Base-by-base conservation (phyloP, 768 basidiomycete genomes). In the Naganishia onofrii region DNA sequence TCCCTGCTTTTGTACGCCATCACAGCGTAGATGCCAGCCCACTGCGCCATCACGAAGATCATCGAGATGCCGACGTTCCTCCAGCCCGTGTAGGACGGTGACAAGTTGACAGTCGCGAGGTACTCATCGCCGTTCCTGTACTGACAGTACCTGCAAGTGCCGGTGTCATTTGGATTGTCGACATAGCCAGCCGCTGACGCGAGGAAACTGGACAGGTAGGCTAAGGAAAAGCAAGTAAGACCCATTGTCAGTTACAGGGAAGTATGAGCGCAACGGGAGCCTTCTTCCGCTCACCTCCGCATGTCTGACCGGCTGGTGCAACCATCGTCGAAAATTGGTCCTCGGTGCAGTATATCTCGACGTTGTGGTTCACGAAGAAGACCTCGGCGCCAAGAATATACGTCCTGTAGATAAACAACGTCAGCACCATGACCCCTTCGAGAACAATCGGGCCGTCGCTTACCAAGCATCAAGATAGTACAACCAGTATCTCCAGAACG, bases 281-380 rank as follows among this genome's bases (percentile, higher is more conserved):
- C 53, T 55, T 55, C 53, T 55, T 46, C 63, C n/a, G 44, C 63
- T 42, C 26, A 65, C 63, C 63, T 19, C 74, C 72, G 76, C 92
- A 95, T 0, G 88, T 90, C 77, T 90, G 85, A 3, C 88, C 88
- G 2, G 83, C 70, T 0, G 92, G 92, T 1, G 92, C 90, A 69
- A 85, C 81, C 83, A 94, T 90, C 8, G 84, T 73, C 15, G 85
- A 83, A 75, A 89, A 91, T 76, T 95, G 92, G 69, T 87, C 86
- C 0, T 82, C 74, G 31, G 85, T 84, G 83, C 92, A 91, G 26
- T 36, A 34, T 29, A 67, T 67, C 34, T 67, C 53, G 31, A 67
- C 53, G 23, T 67, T 55, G 29, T 34, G 53, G 53, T 67, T 67
- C 51, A 67, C 38, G 34, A 67, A 67, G 66, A 67, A 67, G 53